Evolutionary conservation across 768 basidiomycete species (phyloP), one percentile per base, ranked within the genome.

Genomic region (Rhizopogon vesiculosus): DNA sequence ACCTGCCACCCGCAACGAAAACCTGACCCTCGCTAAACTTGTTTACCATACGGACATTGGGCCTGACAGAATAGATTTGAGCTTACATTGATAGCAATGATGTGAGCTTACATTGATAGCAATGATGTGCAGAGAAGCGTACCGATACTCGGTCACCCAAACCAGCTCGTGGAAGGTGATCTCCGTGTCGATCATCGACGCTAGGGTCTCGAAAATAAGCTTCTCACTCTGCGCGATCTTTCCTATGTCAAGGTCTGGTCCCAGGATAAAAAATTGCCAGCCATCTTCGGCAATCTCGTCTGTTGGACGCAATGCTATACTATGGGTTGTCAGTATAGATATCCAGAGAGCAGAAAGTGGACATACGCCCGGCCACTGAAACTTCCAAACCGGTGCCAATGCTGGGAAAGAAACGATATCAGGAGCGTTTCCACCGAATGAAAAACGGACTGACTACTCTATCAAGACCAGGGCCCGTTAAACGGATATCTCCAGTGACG

Each of bases 331-430:
- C n/a, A 48, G 35, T 51, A 38, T 42, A 29, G 1, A 10, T 33
- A 35, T 12, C 10, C 35, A 8, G 51, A 46, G 10, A n/a, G 5
- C 44, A 49, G 22, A 18, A 45, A 49, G 7, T 4, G 51, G n/a
- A 29, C 25, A 29, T 45, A 22, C 22, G 3, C 29, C 16, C 13
- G 2, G 15, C 7, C 15, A n/a, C 19, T 18, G 33, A 8, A 60
- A 44, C 75, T 72, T 1, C 78, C 77, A 77, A 77, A 79, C 64
- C 75, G 75, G 58, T 78, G 78, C 77, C 76, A 78, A 53, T 71
- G 64, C 78, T 79, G 7, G 31, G 12, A 28, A 19, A 22, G 7
- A 29, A 29, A 22, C 22, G 19, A 16, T 18, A 18, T 48, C 15
- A 51, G 33, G 19, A 6, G 2, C 12, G 7, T 2, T 4, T 22